Conservation (phyloP, 2,329 filamentous ascomycete species). For the Colletotrichum karsti region DNA sequence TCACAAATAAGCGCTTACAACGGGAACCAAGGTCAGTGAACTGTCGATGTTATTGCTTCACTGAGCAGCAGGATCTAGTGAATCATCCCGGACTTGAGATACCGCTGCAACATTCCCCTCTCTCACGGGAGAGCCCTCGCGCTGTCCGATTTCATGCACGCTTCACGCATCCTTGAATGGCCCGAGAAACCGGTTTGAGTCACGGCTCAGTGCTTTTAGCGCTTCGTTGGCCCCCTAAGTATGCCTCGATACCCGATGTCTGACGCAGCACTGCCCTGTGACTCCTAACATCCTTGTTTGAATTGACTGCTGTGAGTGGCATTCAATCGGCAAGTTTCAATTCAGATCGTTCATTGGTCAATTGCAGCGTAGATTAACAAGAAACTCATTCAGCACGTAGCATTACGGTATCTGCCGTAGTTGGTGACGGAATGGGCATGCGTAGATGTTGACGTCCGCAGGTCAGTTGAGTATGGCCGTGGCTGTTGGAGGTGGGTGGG, state of each 20-base stretch:
- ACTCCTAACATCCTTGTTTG: neutral
- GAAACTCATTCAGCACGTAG: neutral
- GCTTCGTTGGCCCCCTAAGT: neutral
- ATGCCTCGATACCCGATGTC: neutral
- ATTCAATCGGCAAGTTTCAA: neutral
- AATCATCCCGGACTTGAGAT: neutral
- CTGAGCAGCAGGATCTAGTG: neutral
- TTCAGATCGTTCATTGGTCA: neutral
- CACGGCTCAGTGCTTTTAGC: neutral
- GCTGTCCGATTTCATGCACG: neutral
- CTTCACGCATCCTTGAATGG: neutral
- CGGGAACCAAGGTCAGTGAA: too few relatives aligned
- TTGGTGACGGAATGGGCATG: too few relatives aligned
- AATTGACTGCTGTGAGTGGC: neutral
- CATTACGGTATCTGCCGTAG: neutral
- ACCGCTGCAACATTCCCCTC: neutral
- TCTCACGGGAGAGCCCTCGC: too few relatives aligned
- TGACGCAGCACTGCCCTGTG: constrained; percentile 1
- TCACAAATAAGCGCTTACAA: too few relatives aligned
- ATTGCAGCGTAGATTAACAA: neutral
- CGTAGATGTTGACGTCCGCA: too few relatives aligned
- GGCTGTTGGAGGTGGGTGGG: too few relatives aligned
- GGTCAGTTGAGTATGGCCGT: too few relatives aligned
- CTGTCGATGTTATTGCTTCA: too few relatives aligned
- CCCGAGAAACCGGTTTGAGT: neutral